Evolutionary conservation across 2,329 filamentous ascomycete species (phyloP), one percentile per base, ranked within the genome.

Genomic region (Fusarium austroafricanum): DNA sequence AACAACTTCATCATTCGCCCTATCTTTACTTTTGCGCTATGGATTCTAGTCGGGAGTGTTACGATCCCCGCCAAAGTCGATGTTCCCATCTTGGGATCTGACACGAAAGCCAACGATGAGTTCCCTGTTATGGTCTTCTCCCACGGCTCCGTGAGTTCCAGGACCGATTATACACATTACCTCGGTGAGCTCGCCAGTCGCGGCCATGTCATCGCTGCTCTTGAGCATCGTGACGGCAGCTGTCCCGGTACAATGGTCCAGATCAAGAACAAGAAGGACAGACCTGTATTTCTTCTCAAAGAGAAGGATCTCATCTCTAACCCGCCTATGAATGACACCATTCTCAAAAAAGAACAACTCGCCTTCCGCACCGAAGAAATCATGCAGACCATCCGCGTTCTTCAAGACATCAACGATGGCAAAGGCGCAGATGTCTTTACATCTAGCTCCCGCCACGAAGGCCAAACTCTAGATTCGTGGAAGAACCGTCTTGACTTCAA

Each of bases 201-300:
- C 2, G 84, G 84, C 10, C 78, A 81, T 50, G 74, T 86, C 17
- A 80, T 86, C 29, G 84, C 82, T 37, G 81, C 83, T 33, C 61
- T 86, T 12, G 84, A 86, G 70, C 84, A 86, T 68, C 81, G 84
- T 39, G 84, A 86, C 57, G 84, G 84, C 10, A 84, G 82, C 56
- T 81, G 79, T 14, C 84, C 84, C 0, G 83, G 83, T 0, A 79
- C 80, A 3, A 54, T 80, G 35, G 75, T 86, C 55, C 76, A 70
- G 65, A 68, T 71, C 55, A 68, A 75, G 11, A 75, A 73, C 44
- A 54, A 75, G 46, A 58, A 67, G 12, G 75, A 80, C 59, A 70
- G 72, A 21, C 67, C 66, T 1, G 72, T 77, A 4, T 60, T 83
- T 2, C 75, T 80, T 35, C 79, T 83, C 57, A 73, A 73, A 31